Base-by-base conservation (phyloP, 2,329 filamentous ascomycete species). In the Pseudocercospora cruenta region DNA sequence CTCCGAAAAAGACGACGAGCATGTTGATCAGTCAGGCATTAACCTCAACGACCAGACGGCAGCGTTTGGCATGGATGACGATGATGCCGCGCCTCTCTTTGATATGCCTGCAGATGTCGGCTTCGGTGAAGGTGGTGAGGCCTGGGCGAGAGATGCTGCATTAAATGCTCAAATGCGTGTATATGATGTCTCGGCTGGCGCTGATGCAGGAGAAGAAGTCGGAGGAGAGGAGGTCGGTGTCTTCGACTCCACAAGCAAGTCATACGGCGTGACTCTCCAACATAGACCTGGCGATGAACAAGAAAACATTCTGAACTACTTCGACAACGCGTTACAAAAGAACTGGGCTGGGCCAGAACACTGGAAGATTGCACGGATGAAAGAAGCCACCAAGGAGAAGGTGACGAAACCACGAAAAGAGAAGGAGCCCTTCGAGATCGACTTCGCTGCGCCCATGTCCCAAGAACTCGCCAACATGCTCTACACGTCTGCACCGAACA, bases 311-410 rank as follows among this genome's bases (percentile, higher is more conserved):
- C 85, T 99, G n/a, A 91, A 92, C 75, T 99, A 98, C 81, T 99
- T 99, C 76, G 95, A 99, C 78, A 93, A 97, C 75, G 94, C 94
- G 2, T 82, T 98, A 51, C 92, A 95, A 77, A 98, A 97, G 85
- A 97, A 97, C 75, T 99, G 95, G 94, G 90, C 91, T 5, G 96
- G 93, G 58, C 94, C 95, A n/a, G 95, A 98, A 78, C 95, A 99
- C 80, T 99, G 95, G 95, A 90, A 94, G 71, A 98, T 99, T 76
- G 87, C 92, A 69, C 93, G 93, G 76, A 95, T 99, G 79, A 98
- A 98, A 73, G 86, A 89, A 63, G 80, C 78, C 14, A 83, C 78
- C 73, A 93, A 94, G 78, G 84, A 81, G 33, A 65, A 66, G 21
- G 63, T 68, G 73, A 88, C 89, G 73, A 87, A 92, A 70, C 97